phyloP scores from a whole-genome alignment of 2,329 filamentous ascomycete species.

The Colletotrichum acutatum region DNA sequence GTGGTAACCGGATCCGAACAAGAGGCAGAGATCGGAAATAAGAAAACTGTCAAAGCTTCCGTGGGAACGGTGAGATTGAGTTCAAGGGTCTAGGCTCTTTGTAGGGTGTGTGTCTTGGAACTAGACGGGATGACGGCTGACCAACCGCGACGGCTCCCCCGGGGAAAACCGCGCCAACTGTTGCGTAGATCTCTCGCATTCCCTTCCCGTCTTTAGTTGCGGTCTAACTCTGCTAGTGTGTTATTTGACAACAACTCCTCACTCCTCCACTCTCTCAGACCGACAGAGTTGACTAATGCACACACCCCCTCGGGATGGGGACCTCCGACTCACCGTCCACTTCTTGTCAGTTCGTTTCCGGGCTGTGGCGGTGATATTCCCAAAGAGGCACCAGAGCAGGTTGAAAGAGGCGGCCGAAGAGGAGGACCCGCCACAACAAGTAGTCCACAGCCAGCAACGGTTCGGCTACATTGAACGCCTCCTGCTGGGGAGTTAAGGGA shows the following conservation, averaged over 20 bases:
- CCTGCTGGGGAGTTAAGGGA: not conserved
- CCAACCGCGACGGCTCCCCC: constrained; percentile 11
- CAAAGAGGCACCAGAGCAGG: not conserved
- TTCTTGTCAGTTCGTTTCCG: constrained; percentile 3
- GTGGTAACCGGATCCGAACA: constrained; percentile 18
- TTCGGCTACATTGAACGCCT: constrained; percentile 7
- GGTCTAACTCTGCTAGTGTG: not conserved
- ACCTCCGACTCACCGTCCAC: not conserved
- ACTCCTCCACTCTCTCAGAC: not conserved
- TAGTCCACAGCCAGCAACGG: constrained; percentile 19
- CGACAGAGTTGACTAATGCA: not conserved
- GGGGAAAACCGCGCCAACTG: not conserved
- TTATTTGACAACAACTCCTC: not conserved
- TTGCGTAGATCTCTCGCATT: not conserved
- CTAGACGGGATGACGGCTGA: not conserved
- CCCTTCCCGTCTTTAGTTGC: constrained; percentile 26
- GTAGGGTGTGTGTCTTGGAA: not conserved
- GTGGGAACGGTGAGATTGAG: constrained; percentile 9
- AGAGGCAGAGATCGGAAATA: not conserved
- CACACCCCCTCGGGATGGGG: not conserved
- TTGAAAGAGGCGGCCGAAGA: not conserved
- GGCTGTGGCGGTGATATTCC: constrained; percentile 2
- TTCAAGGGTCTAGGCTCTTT: constrained; percentile 5
- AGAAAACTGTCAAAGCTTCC: not conserved
- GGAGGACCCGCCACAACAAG: not conserved